phyloP scores from a whole-genome alignment of 1,284 basidiomycete genomes.

The Fomitopsis pinicola region DNA sequence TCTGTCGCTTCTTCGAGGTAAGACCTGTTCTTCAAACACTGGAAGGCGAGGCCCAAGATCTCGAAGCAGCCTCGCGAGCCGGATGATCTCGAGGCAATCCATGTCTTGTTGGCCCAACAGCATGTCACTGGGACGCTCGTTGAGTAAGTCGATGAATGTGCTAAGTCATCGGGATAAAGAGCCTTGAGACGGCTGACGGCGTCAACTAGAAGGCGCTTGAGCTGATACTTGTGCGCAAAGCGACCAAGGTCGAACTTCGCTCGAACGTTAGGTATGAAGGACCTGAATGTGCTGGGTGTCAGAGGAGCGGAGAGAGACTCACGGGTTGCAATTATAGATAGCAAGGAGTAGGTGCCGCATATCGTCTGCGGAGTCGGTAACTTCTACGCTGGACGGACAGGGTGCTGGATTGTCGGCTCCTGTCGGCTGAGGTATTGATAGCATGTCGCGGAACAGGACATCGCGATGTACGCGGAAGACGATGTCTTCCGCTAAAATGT shows the following conservation, averaged over 20 bases:
- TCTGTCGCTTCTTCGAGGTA: too few relatives aligned
- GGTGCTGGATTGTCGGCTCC: constrained; percentile 26
- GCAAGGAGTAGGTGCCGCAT: constrained; percentile 62
- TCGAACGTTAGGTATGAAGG: not conserved
- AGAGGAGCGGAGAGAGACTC: not conserved
- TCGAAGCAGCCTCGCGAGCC: not conserved
- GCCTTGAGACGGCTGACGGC: constrained; percentile 7
- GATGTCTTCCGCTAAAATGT: not conserved
- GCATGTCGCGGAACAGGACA: constrained; percentile 13
- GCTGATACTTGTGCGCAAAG: constrained; percentile 11
- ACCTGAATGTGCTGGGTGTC: not conserved
- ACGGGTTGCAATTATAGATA: constrained; percentile 56
- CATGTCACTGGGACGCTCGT: not conserved
- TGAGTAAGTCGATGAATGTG: not conserved
- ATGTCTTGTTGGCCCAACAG: not conserved
- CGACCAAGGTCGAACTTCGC: not conserved
- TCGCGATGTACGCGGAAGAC: constrained; percentile 11
- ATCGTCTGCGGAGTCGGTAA: constrained; percentile 64
- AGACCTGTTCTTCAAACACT: too few relatives aligned
- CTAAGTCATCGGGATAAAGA: not conserved
- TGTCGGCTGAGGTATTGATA: constrained; percentile 5
- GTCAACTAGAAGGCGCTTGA: constrained; percentile 3
- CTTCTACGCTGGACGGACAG: constrained; percentile 46
- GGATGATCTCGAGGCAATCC: not conserved
- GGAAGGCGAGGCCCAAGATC: too few relatives aligned